These are phyloP conservation scores for Talaromyces sp. DNA, from an alignment of 2,329 filamentous ascomycete genomes.

Conservation along the genomic window DNA sequence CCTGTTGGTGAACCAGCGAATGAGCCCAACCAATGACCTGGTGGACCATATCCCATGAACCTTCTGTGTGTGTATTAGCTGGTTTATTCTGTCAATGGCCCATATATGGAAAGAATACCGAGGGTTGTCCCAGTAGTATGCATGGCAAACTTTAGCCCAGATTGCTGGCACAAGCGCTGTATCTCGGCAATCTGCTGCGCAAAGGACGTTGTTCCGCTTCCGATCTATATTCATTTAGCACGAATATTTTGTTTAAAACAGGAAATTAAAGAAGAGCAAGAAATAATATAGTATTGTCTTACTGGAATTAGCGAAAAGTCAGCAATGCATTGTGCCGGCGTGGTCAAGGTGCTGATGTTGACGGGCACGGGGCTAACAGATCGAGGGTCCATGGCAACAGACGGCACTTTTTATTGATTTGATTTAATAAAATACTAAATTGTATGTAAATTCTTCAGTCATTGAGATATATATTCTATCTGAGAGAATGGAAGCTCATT, in stretches of 20 bases:
- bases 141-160: slow-evolving; percentile 74
- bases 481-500: neutral
- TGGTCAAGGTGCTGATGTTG: slow-evolving; percentile 30
- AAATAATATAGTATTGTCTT: neutral
- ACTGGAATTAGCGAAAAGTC: slow-evolving; percentile 80
- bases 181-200: slow-evolving; percentile 78
- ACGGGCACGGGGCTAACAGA: neutral
- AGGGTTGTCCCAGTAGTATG: slow-evolving; percentile 86
- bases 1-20: slow-evolving; percentile 64
- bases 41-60: slow-evolving; percentile 81
- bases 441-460: no score
- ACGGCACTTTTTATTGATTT: neutral
- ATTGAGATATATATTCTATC: neutral
- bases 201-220: slow-evolving; percentile 67
- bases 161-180: slow-evolving; percentile 71
- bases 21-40: slow-evolving; percentile 73
- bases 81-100: neutral
- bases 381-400: neutral
- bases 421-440: neutral
- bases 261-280: no score
- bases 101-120: slow-evolving; percentile 48
- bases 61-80: slow-evolving; percentile 54
- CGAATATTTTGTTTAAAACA: no score
- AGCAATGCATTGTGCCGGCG: slow-evolving; percentile 68
- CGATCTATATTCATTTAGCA: slow-evolving; percentile 45